Evolutionary conservation across 352 stramenopile species (phyloP).

Genomic region (Globisporangium radiosum): DNA sequence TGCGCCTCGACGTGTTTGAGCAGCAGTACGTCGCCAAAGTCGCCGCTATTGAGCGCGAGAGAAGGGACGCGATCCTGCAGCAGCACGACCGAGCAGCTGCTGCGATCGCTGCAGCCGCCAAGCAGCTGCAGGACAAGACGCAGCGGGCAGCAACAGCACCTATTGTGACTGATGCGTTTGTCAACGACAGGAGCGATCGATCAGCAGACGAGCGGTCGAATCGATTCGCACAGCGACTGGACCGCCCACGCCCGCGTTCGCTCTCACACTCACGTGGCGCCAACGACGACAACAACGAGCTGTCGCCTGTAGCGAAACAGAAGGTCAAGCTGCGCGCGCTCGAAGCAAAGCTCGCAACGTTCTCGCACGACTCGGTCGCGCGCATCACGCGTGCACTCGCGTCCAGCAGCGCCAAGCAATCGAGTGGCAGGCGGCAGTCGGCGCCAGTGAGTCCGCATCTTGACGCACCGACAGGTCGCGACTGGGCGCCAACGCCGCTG

Average conservation of each 20-base stretch:
- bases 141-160: slow-evolving; percentile 12
- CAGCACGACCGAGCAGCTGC: slow-evolving; percentile 30
- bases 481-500: slow-evolving; percentile 29
- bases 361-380: slow-evolving; percentile 39
- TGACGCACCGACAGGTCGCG: background rate
- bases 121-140: slow-evolving; percentile 41
- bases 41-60: slow-evolving; percentile 43
- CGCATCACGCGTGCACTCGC: slow-evolving; percentile 27
- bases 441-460: background rate
- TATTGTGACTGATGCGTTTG: background rate
- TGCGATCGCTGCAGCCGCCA: slow-evolving; percentile 29
- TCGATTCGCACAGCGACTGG: background rate
- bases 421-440: background rate
- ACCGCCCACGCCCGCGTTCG: background rate
- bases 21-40: slow-evolving; percentile 55
- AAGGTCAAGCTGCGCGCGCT: slow-evolving; percentile 46
- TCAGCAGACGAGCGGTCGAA: too few relatives aligned
- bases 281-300: background rate
- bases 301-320: slow-evolving; percentile 43
- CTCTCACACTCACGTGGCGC: background rate
- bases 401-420: background rate
- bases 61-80: slow-evolving; percentile 38
- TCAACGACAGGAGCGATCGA: too few relatives aligned
- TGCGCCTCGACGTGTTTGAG: slow-evolving; percentile 55
- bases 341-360: slow-evolving; percentile 44